Evolutionary conservation across 2,329 filamentous ascomycete genomes (phyloP).

Genomic region (Teratosphaeria zuluensis): DNA sequence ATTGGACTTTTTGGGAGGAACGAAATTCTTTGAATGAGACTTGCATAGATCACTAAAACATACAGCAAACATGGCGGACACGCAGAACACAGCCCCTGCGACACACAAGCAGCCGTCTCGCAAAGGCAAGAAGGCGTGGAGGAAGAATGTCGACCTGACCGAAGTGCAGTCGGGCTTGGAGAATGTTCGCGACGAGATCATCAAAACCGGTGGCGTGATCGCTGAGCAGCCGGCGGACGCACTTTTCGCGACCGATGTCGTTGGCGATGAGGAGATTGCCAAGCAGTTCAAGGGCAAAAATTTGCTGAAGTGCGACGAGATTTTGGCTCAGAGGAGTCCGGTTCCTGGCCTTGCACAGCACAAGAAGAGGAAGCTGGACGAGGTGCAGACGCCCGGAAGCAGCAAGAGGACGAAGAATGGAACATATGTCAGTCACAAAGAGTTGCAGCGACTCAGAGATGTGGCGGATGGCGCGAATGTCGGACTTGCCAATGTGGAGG

Average conservation of each 20-base stretch:
- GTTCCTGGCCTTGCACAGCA: constrained; percentile 64
- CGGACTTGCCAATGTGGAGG: constrained; percentile 38
- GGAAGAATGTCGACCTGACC: constrained; percentile 92
- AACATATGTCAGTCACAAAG: constrained; percentile 70
- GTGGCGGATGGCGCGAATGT: constrained; percentile 59
- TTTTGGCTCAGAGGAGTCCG: constrained; percentile 73
- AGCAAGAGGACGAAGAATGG: constrained; percentile 66
- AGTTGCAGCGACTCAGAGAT: constrained; percentile 65
- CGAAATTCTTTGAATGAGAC: neutral
- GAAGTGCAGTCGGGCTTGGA: constrained; percentile 77
- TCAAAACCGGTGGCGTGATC: constrained; percentile 70
- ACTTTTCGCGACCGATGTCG: constrained; percentile 74
- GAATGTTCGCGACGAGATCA: constrained; percentile 78
- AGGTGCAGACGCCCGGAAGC: constrained; percentile 47
- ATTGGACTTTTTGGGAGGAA: neutral
- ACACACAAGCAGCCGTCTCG: constrained; percentile 82
- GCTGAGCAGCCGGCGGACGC: constrained; percentile 73
- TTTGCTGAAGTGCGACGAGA: constrained; percentile 80
- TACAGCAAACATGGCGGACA: constrained; percentile 29
- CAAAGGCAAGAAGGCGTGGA: constrained; percentile 98
- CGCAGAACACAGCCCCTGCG: constrained; percentile 53
- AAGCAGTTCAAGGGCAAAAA: constrained; percentile 63
- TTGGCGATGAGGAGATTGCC: constrained; percentile 57
- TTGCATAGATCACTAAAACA: neutral
- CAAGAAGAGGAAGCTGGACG: constrained; percentile 67